These are phyloP conservation scores for Coemansia sp. DNA, from an alignment of 192 early-diverging fungal species.

Conservation along the genomic window DNA sequence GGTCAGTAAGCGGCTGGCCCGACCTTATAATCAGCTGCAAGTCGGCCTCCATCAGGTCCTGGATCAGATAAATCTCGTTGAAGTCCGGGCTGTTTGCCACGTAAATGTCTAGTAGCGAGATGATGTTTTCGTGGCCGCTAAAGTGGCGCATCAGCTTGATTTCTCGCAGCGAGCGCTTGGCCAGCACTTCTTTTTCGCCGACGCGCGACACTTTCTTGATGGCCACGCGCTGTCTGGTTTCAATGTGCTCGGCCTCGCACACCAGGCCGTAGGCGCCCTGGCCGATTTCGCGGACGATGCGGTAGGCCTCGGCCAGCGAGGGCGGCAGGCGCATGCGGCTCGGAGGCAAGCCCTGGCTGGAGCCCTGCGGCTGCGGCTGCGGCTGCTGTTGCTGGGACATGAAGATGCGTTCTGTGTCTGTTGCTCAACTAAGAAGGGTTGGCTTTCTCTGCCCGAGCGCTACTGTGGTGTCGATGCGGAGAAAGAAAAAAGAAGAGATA, in stretches of 20 bases:
- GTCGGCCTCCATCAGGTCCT: slow-evolving; percentile 99
- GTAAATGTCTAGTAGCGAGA: slow-evolving; percentile 88
- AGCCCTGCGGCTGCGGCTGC: slow-evolving; percentile 28
- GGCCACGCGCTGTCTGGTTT: slow-evolving; percentile 80
- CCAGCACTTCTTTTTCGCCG: slow-evolving; percentile 81
- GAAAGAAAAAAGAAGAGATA: background rate
- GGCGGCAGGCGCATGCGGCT: slow-evolving; percentile 56
- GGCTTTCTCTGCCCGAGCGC: too few species aligned
- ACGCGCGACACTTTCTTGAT: slow-evolving; percentile 89
- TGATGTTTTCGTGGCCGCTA: slow-evolving; percentile 94
- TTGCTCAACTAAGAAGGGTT: too few species aligned
- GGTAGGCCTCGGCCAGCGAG: slow-evolving; percentile 59
- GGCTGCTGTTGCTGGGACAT: background rate
- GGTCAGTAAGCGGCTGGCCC: slow-evolving; percentile 86
- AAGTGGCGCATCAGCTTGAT: slow-evolving; percentile 91
- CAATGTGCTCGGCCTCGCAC: slow-evolving; percentile 78
- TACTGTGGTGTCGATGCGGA: too few species aligned
- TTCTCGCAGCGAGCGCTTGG: slow-evolving; percentile 86
- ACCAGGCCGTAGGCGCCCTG: slow-evolving; percentile 89
- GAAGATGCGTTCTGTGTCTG: background rate
- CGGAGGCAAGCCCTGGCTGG: slow-evolving; percentile 7
- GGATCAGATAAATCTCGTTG: slow-evolving; percentile 94
- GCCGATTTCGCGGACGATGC: slow-evolving; percentile 77
- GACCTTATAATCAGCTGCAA: slow-evolving; percentile 95
- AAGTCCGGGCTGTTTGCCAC: slow-evolving; percentile 78